These are phyloP conservation scores for Solanum rostratum DNA, from an alignment of 257 asterid species.

Conservation along the genomic window DNA sequence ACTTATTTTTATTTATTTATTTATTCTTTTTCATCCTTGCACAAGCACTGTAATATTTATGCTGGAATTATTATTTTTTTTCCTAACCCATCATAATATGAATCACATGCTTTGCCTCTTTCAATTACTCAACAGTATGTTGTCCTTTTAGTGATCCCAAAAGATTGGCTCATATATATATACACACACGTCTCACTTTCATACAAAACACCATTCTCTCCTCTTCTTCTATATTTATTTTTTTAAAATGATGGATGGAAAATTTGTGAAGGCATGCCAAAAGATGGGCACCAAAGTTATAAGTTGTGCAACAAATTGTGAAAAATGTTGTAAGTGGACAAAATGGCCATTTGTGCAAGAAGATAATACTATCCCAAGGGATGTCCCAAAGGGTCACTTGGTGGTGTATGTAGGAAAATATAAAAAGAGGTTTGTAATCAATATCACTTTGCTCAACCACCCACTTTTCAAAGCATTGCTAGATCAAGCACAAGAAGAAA, in stretches of 20 bases:
- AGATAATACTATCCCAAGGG: slow-evolving; percentile 45
- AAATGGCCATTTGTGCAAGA: slow-evolving; percentile 28
- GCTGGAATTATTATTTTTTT: background rate
- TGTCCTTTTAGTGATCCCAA: slow-evolving; percentile 33
- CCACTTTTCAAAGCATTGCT: slow-evolving; percentile 72
- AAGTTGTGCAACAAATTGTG: slow-evolving; percentile 24
- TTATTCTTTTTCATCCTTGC: too few species aligned
- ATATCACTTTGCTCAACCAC: slow-evolving; percentile 49
- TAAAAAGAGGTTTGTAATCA: slow-evolving; percentile 64
- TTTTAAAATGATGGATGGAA: slow-evolving; percentile 30
- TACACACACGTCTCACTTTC: slow-evolving; percentile 27
- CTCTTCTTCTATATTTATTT: background rate
- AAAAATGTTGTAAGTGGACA: slow-evolving; percentile 40
- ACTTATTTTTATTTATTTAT: too few species aligned
- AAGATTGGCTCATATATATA: slow-evolving; percentile 32
- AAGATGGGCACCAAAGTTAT: slow-evolving; percentile 23
- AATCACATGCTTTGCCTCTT: slow-evolving; percentile 30
- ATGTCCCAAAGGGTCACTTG: slow-evolving; percentile 86
- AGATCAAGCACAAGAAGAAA: slow-evolving; percentile 74
- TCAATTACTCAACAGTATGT: slow-evolving; percentile 22
- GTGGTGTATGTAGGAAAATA: slow-evolving; percentile 74
- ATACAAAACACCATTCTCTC: slow-evolving; percentile 11
- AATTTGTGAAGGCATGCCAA: slow-evolving; percentile 30
- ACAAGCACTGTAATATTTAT: too few species aligned
- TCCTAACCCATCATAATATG: background rate